Base-by-base conservation (phyloP, 164 flowering plant genomes). In the Malania oleifera region DNA sequence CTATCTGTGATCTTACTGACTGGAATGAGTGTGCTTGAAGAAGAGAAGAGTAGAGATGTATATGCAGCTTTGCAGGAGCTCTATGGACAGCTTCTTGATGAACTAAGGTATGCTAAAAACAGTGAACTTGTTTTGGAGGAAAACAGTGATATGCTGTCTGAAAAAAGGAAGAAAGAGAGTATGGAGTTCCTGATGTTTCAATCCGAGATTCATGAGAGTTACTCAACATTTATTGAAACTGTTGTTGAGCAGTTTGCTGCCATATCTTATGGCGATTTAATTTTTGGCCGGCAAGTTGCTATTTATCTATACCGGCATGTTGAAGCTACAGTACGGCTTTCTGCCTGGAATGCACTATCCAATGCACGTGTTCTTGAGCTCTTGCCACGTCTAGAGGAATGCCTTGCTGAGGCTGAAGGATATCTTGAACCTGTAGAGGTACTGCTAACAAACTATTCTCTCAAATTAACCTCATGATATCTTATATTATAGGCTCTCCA, bases 391-490 rank as follows among this genome's bases (percentile, higher is more conserved):
- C 24, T 85, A 24, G 79, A 73, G 35, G 71, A 80, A 35, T 90
- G 96, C 70, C 31, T 82, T 46, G 76, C 70, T n/a, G 65, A 61
- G 40, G 67, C 78, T 46, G 79, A 80, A 62, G 95, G 97, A 14
- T 95, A 86, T 67, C 86, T 95, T 15, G 81, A 80, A 60, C 97
- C 97, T 34, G 24, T 75, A 62, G 99, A 95, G 96, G 99, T 95
- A 82, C 23, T 38, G 20, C 5, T 34, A 0, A 17, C 23, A 22
- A 48, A 29, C 35, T 43, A 50, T 52, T 24, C 13, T 8, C 18
- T 19, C n/a, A n/a, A n/a, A n/a, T n/a, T n/a, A n/a, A n/a, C n/a
- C n/a, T n/a, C n/a, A n/a, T n/a, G n/a, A n/a, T n/a, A n/a, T n/a
- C n/a, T n/a, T n/a, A n/a, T n/a, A n/a, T n/a, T n/a, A n/a, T n/a